phyloP scores from a whole-genome alignment of 805 yeast genomes.

The Zygosaccharomyces bailii region DNA sequence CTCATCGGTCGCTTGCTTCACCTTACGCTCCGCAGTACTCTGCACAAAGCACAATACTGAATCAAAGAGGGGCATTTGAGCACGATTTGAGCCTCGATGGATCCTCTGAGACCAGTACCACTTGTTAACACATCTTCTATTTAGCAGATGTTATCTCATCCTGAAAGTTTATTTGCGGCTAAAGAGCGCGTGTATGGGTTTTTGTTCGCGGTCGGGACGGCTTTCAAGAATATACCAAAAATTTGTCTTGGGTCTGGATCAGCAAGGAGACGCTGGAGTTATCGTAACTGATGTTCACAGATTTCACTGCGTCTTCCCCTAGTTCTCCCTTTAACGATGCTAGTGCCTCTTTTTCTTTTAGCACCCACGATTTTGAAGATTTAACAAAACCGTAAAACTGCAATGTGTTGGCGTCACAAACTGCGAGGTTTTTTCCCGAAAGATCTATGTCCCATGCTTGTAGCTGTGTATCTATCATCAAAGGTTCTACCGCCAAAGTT shows the following conservation, averaged over 20 bases:
- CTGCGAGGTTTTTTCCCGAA: slow-evolving; percentile 14
- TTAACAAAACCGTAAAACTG: slow-evolving; percentile 12
- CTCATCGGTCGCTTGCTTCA: slow-evolving; percentile 46
- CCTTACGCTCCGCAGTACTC: slow-evolving; percentile 37
- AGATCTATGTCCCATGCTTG: slow-evolving; percentile 20
- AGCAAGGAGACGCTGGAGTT: slow-evolving; percentile 6
- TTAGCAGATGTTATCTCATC: not conserved
- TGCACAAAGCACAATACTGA: slow-evolving; percentile 33
- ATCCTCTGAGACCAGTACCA: too few relatives aligned
- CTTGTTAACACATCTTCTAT: too few relatives aligned
- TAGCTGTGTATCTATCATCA: slow-evolving; percentile 2
- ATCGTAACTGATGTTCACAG: slow-evolving; percentile 6
- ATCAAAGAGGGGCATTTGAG: slow-evolving; percentile 27
- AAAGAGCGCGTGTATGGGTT: slow-evolving; percentile 1
- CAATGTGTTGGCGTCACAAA: slow-evolving; percentile 3
- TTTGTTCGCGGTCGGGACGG: not conserved
- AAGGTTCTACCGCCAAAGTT: slow-evolving; percentile 21
- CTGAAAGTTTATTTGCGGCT: not conserved
- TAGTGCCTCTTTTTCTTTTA: not conserved
- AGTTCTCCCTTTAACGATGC: not conserved
- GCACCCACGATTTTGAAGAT: slow-evolving; percentile 14
- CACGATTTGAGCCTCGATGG: not conserved
- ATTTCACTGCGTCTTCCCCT: not conserved
- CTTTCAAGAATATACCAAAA: not conserved
- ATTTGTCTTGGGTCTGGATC: slow-evolving; percentile 6